Evolutionary conservation across 257 asterid genomes (phyloP), one percentile per base, ranked within the genome.

Genomic region (Hygrophila difformis): DNA sequence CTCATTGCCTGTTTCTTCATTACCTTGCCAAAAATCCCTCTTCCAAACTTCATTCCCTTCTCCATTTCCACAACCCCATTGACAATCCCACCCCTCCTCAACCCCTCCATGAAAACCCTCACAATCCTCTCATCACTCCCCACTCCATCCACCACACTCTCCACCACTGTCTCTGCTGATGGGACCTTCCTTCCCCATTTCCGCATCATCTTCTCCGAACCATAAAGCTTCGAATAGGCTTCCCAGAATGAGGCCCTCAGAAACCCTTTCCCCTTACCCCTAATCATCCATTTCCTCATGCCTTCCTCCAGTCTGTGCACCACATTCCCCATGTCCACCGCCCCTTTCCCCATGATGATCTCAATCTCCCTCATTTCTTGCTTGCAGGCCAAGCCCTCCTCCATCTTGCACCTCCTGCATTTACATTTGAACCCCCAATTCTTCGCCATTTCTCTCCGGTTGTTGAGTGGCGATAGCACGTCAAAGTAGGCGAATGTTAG

Each of bases 1-100:
- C 46, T 79, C 64, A 81, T 47, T 28, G 87, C 82, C 51, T 78
- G 94, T 68, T 66, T 82, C 72, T 79, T 86, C 82, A 79, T 76
- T 12, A 80, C 64, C 57, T 79, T 86, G n/a, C 96, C 96, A 69
- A 72, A 87, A 56, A 87, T 45, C 63, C 97, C 97, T 63, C 82
- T 81, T 54, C 92, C 95, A 21, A 84, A 42, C 44, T 81, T 87
- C 72, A 81, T 50, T 5, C 34, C 62, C 56, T 70, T 84, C 37
- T 84, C 94, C 92, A 79, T 73, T 47, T 82, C 94, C 77, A 79
- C 43, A 53, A 64, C 65, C 39, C 78, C 84, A 72, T 56, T 65
- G 33, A 26, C 31, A 8, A 62, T 53, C 65, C 74, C 70, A 39
- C 63, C 70, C 55, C 63, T 78, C 71, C 68, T 83, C 47, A 73